Evolutionary conservation across 306 rosid species (phyloP).

Genomic region (Cicer judaicum): DNA sequence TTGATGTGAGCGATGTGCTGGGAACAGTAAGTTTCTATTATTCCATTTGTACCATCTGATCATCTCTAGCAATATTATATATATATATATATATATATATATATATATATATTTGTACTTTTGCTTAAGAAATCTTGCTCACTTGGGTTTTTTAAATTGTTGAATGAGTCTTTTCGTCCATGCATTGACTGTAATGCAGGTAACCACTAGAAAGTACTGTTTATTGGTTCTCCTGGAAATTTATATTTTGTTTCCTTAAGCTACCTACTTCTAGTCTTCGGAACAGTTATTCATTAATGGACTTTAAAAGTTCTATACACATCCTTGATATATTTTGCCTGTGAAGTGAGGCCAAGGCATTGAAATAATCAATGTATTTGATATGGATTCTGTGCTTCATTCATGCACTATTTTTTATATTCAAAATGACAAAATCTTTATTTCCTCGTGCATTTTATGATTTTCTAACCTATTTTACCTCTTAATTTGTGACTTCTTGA

Average conservation of each 20-base stretch:
- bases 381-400: constrained; percentile 24
- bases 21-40: constrained; percentile 92
- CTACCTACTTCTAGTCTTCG: constrained; percentile 3
- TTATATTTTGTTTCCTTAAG: constrained; percentile 16
- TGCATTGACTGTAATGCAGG: constrained; percentile 5
- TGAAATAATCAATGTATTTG: constrained; percentile 34
- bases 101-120: constrained; percentile 18
- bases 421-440: constrained; percentile 28
- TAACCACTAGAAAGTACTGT: constrained; percentile 18
- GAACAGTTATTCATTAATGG: constrained; percentile 18
- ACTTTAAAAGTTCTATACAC: constrained; percentile 15
- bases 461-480: constrained; percentile 26
- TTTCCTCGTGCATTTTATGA: constrained; percentile 34
- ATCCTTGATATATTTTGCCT: constrained; percentile 14
- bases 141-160: constrained; percentile 18
- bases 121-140: constrained; percentile 35
- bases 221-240: constrained; percentile 27
- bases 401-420: constrained; percentile 27
- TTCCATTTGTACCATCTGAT: constrained; percentile 38
- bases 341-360: constrained; percentile 23
- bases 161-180: constrained; percentile 9
- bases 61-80: constrained; percentile 19
- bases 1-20: constrained; percentile 86
- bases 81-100: background rate
- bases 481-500: constrained; percentile 55